Evolutionary conservation across 192 early-diverging fungal genomes (phyloP).

Genomic region (Entrophospora sp.): DNA sequence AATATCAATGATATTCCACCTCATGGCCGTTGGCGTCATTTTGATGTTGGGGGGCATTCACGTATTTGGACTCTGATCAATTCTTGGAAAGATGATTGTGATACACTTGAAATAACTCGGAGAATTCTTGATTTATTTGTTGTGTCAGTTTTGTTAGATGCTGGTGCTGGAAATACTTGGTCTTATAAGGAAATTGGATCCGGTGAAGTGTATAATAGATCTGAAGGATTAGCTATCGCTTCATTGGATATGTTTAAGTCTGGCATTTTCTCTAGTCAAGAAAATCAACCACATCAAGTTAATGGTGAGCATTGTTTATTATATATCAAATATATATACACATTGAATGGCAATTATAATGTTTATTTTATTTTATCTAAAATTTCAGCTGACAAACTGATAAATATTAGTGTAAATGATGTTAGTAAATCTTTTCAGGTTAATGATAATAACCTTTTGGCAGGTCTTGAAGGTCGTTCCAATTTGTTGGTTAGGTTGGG

Average conservation of each 20-base stretch:
- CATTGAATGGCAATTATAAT: neutral
- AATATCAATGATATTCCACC: slow-evolving; percentile 62
- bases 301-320: slow-evolving; percentile 45
- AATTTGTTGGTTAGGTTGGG: slow-evolving; percentile 61
- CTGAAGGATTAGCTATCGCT: slow-evolving; percentile 83
- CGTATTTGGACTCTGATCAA: slow-evolving; percentile 41
- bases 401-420: slow-evolving; percentile 37
- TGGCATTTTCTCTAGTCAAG: slow-evolving; percentile 65
- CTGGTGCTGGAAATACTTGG: slow-evolving; percentile 83
- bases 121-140: slow-evolving; percentile 78
- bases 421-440: slow-evolving; percentile 73
- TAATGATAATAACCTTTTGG: slow-evolving; percentile 61
- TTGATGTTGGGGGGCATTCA: slow-evolving; percentile 47
- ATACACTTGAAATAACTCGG: slow-evolving; percentile 47
- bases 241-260: slow-evolving; percentile 73
- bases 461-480: slow-evolving; percentile 70
- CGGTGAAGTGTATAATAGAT: slow-evolving; percentile 46
- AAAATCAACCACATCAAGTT: slow-evolving; percentile 50
- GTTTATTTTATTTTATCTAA: neutral
- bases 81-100: slow-evolving; percentile 30
- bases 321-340: neutral
- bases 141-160: slow-evolving; percentile 85
- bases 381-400: slow-evolving; percentile 41
- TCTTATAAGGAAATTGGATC: slow-evolving; percentile 48
- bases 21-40: slow-evolving; percentile 85